Base-by-base conservation (phyloP, 257 asterid species). In the Solanum sejunctum region DNA sequence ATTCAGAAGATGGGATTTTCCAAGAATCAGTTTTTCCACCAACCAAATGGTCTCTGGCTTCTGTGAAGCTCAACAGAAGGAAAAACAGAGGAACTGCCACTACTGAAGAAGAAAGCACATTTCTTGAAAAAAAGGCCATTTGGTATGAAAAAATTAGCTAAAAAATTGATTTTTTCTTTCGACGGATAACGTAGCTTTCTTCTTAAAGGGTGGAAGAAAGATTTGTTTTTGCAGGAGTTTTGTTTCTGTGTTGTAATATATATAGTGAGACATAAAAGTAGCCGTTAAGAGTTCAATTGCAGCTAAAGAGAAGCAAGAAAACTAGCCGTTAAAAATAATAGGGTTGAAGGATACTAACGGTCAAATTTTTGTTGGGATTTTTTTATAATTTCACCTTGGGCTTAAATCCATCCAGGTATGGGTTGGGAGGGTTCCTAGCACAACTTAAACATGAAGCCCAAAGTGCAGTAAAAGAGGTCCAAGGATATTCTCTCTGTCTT, bases 11-110 rank as follows among this genome's bases (percentile, higher is more conserved):
- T 12, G 98, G 96, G 72, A 90, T 82, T 66, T 83, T 86, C 98
- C 98, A 95, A n/a, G 93, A 86, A 84, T 88, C 77, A 1, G 89
- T 20, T 85, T 90, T 89, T 66, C 97, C 95, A 57, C 95, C 95
- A 79, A 95, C 89, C 67, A 91, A 41, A 85, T 85, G 91, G 6
- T 90, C 96, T 86, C 93, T 87, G 13, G 93, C 95, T 58, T 94
- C 94, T 11, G 95, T 45, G 55, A 82, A 89, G 88, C 94, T 85
- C 73, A 86, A 61, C 61, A 77, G 39, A 47, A 86, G 17, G 87
- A 77, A 54, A 51, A 67, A 8, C 17, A 88, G n/a, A n/a, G n/a
- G n/a, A 45, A 86, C 57, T 39, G 64, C 64, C 9, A 87, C 13
- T 8, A 89, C 2, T 11, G 89, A 87, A 67, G 61, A 83, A 67